phyloP scores from a whole-genome alignment of 129 eudicot genomes.

The Flaveria bidentis region DNA sequence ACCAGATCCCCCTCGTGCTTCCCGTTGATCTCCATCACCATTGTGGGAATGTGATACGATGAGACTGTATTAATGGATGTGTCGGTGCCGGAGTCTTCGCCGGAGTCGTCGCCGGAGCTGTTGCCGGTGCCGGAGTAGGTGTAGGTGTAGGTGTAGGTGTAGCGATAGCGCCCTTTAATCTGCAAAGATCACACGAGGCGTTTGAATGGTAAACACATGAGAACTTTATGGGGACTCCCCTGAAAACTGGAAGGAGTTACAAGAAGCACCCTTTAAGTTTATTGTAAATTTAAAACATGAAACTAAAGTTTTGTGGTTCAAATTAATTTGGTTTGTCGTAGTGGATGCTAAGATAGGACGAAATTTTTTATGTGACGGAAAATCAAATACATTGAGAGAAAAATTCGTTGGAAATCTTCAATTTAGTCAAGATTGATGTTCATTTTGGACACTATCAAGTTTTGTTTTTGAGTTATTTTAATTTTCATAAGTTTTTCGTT shows the following conservation, averaged over 20 bases:
- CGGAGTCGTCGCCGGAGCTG: neutral
- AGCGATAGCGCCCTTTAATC: conserved; percentile 18
- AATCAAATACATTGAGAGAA: too few species aligned
- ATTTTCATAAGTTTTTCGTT: too few species aligned
- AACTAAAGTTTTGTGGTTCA: neutral
- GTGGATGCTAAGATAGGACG: too few species aligned
- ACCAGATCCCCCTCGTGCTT: conserved; percentile 36
- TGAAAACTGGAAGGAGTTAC: conserved; percentile 11
- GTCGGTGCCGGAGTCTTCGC: neutral
- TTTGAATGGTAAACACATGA: neutral
- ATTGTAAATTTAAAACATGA: neutral
- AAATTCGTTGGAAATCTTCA: too few species aligned
- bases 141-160: neutral
- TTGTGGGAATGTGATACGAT: conserved; percentile 3
- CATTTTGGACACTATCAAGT: too few species aligned
- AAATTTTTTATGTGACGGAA: too few species aligned
- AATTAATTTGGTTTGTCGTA: neutral
- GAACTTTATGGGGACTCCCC: conserved; percentile 4
- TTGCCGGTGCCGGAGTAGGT: neutral
- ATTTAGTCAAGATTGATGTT: too few species aligned
- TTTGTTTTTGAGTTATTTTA: too few species aligned
- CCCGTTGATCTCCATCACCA: conserved; percentile 46
- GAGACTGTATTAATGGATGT: neutral
- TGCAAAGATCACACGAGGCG: conserved; percentile 13
- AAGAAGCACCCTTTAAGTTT: conserved; percentile 6